phyloP scores from a whole-genome alignment of 1,284 basidiomycete species.

The Tremellales sp. region DNA sequence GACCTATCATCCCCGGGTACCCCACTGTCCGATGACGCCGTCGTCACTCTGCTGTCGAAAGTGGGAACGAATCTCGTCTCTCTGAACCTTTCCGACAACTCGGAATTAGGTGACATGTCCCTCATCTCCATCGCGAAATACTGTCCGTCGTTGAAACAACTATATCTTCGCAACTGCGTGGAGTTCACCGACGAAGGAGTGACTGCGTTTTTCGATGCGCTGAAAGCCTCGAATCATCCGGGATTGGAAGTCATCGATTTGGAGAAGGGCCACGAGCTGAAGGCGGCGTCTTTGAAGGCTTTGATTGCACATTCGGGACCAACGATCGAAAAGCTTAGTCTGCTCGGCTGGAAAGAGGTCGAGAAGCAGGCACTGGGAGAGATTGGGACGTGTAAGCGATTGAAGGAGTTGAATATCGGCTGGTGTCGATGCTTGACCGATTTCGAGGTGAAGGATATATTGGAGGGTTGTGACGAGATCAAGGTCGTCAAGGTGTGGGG shows the following conservation, averaged over 20 bases:
- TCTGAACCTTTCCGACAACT: slow-evolving; percentile 65
- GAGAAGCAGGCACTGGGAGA: slow-evolving; percentile 57
- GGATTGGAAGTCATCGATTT: slow-evolving; percentile 57
- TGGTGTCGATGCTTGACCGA: slow-evolving; percentile 86
- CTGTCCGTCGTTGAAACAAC: slow-evolving; percentile 55
- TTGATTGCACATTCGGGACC: slow-evolving; percentile 67
- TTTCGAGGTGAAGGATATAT: slow-evolving; percentile 67
- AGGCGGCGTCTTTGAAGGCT: slow-evolving; percentile 58
- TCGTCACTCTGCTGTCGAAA: slow-evolving; percentile 56
- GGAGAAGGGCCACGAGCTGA: slow-evolving; percentile 59
- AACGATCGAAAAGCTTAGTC: slow-evolving; percentile 61
- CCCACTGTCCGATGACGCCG: slow-evolving; percentile 57
- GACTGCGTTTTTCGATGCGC: slow-evolving; percentile 60
- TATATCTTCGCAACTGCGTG: slow-evolving; percentile 60
- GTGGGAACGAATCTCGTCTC: slow-evolving; percentile 56
- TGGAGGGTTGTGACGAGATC: slow-evolving; percentile 54
- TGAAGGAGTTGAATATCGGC: slow-evolving; percentile 72
- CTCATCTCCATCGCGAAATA: slow-evolving; percentile 60
- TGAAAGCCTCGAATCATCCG: slow-evolving; percentile 30
- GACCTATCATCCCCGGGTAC: slow-evolving; percentile 41
- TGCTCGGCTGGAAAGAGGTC: slow-evolving; percentile 72
- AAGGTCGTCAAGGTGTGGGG: slow-evolving; percentile 46
- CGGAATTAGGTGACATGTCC: slow-evolving; percentile 56
- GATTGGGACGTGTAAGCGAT: slow-evolving; percentile 55
- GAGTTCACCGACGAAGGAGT: slow-evolving; percentile 68